A percentile compares a stretch with the other conserved stretches of the same genome.
phyloP scores from a whole-genome alignment of 192 early-diverging fungal genomes.

The Funneliformis geosporum region DNA sequence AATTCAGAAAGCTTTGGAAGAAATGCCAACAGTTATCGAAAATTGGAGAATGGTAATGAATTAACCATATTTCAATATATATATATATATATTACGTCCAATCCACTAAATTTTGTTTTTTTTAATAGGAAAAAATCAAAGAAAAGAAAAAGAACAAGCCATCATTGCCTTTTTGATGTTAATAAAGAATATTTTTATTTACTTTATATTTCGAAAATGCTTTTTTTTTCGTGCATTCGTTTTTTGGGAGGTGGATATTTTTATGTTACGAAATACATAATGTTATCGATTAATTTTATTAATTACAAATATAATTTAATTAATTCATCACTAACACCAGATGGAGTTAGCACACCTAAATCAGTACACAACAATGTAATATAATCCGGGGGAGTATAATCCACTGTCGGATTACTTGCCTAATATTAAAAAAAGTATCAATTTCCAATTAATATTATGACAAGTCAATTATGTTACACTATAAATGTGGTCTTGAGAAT shows the following conservation, averaged over 20 bases:
- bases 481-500: conserved; percentile 6
- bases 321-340: conserved; percentile 82
- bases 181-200: not conserved
- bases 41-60: conserved; percentile 44
- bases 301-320: conserved; percentile 77
- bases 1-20: conserved; percentile 44
- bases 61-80: not conserved
- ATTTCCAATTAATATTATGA: not conserved
- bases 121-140: conserved; percentile 14
- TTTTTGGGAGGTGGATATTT: too few species aligned
- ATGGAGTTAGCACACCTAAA: conserved; percentile 88
- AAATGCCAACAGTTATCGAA: conserved; percentile 49
- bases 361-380: conserved; percentile 88
- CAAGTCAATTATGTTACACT: conserved; percentile 19
- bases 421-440: conserved; percentile 36
- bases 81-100: not conserved
- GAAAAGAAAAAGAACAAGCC: conserved; percentile 31
- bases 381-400: conserved; percentile 92
- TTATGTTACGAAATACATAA: not conserved
- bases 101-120: not conserved
- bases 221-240: too few species aligned
- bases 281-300: not conserved
- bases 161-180: conserved; percentile 18
- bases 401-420: conserved; percentile 75
- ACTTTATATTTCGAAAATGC: too few species aligned